A percentile compares a stretch with the other conserved stretches of the same genome.
phyloP scores from a whole-genome alignment of 805 yeast genomes.

The Myxozyma sirexii region DNA sequence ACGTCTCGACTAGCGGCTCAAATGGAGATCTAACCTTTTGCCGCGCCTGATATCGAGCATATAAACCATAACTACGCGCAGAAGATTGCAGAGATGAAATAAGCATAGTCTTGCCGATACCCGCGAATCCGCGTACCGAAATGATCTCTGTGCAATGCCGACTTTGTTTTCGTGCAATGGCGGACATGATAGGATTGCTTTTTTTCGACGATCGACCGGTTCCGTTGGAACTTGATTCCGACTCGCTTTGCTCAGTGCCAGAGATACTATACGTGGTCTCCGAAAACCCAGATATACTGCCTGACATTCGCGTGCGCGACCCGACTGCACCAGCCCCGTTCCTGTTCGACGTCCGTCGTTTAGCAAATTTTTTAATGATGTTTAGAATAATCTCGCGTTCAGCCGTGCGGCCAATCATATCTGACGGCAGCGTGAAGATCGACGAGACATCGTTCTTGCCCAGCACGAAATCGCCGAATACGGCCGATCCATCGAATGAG shows the following conservation, averaged over 20 bases:
- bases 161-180: background rate
- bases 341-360: constrained; percentile 1
- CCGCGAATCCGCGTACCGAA: constrained; percentile 24
- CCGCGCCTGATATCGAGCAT: constrained; percentile 1
- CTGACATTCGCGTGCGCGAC: background rate
- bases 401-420: constrained; percentile 26
- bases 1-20: constrained; percentile 14
- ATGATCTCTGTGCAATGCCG: constrained; percentile 23
- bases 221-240: background rate
- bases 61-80: constrained; percentile 24
- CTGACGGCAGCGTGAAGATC: constrained; percentile 27
- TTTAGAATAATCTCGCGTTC: constrained; percentile 14
- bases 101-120: constrained; percentile 31
- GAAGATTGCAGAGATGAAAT: constrained; percentile 17
- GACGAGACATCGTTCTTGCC: constrained; percentile 31
- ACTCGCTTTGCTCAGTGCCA: background rate
- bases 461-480: constrained; percentile 20
- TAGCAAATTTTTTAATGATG: constrained; percentile 21
- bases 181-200: background rate
- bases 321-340: background rate
- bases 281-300: background rate
- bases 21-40: constrained; percentile 7
- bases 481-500: background rate
- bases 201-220: background rate
- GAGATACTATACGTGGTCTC: constrained; percentile 4